Base-by-base conservation (phyloP, 2,329 filamentous ascomycete species). In the Teratosphaeria zuluensis region DNA sequence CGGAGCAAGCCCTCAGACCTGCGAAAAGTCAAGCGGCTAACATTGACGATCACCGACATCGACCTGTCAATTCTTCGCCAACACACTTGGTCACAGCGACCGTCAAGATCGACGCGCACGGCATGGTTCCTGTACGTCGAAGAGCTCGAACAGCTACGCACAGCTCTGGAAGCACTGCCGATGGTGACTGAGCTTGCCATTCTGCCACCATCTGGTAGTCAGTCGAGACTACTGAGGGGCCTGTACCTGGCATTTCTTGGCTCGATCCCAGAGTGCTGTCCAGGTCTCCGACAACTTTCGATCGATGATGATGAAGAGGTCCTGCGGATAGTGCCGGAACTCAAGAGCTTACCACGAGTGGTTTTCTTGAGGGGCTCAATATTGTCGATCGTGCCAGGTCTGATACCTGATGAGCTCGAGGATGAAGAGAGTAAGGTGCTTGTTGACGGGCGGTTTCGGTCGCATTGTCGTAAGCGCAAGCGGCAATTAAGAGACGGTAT, bases 241-340 rank as follows among this genome's bases (percentile, higher is more conserved):
- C 61, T 69, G 63, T 69, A 69, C 53, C 51, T 63, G 7, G 65
- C 66, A 3, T 62, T 68, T 9, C 56, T 70, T 9, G 58, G 42
- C 24, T 52, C 63, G 21, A 66, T 68, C 16, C 58, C 61, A 4
- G 54, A 60, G 14, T 56, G 63, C 1, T 63, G 61, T 54, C 65
- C 65, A 3, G 56, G 52, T 7, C 56, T 68, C 9, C 56, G 61
- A 31, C 52, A 55, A 1, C 58, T 66, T 1, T 60, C 59, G 3
- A 52, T 67, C 31, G 55, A 65, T 19, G 64, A 67, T 53, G 21
- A 53, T 8, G 60, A 59, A 28, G 54, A 33, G 9, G 6, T 66
- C 1, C 16, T 62, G 31, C 53, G 61, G 32, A 60, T 54, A 9
- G 64, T 68, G 4, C 64, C 63, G 9, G 38, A 21, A 11, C 46